Evolutionary conservation across 352 stramenopile species (phyloP), one percentile per base, ranked within the genome.

Genomic region (Globisporangium mamillatum): DNA sequence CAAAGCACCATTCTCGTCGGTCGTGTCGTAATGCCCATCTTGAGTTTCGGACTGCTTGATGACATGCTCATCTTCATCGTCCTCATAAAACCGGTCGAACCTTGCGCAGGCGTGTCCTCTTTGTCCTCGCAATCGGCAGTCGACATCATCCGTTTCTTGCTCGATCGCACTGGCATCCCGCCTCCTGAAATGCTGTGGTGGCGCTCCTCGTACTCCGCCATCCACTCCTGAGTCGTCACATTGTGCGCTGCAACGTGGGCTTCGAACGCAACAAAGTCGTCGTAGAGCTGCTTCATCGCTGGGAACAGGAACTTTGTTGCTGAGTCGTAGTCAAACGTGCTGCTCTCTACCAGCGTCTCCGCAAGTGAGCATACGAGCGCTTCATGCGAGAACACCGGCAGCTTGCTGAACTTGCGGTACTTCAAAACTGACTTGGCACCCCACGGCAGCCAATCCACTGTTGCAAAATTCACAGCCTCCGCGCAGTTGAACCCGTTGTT

Each of bases 401-500:
- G 72, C 64, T 97, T 97, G 46, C 67, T 72, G 59, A 89, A 95
- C 44, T 84, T 76, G 16, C 82, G 75, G 70, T 95, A 97, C 70
- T 88, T 95, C 12, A 63, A 73, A 14, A 94, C 75, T 4, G 81
- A 92, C 60, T 84, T 84, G 34, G 80, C 73, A 12, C 91, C 91
- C 79, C 82, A 97, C 0, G 91, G 84, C 7, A 97, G 57, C 91
- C 91, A 97, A 65, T 97, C 90, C 27, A 94, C 63, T 0, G 90
- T 95, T 2, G 91, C 91, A 70, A 97, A 97, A 64, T 97, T 97
- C 3, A 97, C 91, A 5, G 91, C 91, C 67, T 97, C 91, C 2
- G 88, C 91, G 57, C 91, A 92, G 59, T 97, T 99, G 58, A 99
- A 98, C 8, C 97, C 98, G 54, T 98, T 94, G 75, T 97, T 99